phyloP scores from a whole-genome alignment of 2,329 filamentous ascomycete genomes.

The Aureobasidium sp. region DNA sequence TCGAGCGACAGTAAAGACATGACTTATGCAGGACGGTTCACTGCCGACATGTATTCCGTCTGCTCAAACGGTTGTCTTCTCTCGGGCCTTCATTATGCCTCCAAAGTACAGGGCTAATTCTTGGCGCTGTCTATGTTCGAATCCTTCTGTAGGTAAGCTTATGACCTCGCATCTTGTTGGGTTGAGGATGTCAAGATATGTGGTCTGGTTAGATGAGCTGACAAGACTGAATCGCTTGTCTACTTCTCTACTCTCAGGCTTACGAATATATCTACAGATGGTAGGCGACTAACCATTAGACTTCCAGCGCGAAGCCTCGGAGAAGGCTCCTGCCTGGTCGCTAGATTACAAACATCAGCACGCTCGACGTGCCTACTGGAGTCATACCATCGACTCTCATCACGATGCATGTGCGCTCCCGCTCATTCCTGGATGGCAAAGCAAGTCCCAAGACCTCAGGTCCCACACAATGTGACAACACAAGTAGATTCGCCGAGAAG shows the following conservation, averaged over 20 bases:
- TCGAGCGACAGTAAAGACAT: not conserved
- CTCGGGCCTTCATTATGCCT: not conserved
- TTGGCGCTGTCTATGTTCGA: not conserved
- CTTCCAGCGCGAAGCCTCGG: not conserved
- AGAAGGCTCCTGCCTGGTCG: not conserved
- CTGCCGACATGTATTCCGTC: not conserved
- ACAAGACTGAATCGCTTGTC: not conserved
- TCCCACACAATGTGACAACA: not conserved
- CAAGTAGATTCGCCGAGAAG: constrained; percentile 1
- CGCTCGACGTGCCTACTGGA: not conserved
- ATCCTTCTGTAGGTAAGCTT: not conserved
- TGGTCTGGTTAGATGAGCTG: no score
- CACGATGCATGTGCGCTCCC: not conserved
- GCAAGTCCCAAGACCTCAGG: not conserved
- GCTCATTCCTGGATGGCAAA: not conserved
- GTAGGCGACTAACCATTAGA: not conserved
- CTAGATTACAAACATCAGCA: not conserved
- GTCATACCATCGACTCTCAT: not conserved
- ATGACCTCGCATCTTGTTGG: not conserved
- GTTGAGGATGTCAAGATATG: not conserved
- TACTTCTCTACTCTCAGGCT: no score
- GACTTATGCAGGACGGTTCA: not conserved
- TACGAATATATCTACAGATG: no score
- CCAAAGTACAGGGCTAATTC: not conserved
- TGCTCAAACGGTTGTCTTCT: not conserved